phyloP scores from a whole-genome alignment of 2,329 filamentous ascomycete genomes.

The Colletotrichum spaethianum region DNA sequence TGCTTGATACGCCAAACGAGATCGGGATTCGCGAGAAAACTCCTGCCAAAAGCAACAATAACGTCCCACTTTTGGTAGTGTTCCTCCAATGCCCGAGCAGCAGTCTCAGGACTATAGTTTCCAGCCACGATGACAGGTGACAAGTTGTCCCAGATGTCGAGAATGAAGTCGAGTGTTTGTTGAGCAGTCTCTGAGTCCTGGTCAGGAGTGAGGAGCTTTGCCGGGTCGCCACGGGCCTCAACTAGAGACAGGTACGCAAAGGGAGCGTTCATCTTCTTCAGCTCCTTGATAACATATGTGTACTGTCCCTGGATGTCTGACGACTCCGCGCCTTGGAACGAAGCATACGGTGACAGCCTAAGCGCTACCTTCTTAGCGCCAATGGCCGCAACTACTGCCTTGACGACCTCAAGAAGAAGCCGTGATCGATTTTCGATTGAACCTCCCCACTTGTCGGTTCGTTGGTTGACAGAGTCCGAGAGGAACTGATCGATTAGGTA shows the following conservation, averaged over 20 bases:
- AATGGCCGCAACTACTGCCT: constrained; percentile 44
- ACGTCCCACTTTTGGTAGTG: constrained; percentile 49
- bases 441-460: constrained; percentile 67
- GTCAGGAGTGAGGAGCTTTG: constrained; percentile 51
- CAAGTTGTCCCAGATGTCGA: constrained; percentile 48
- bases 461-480: constrained; percentile 52
- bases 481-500: constrained; percentile 74
- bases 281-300: constrained; percentile 46
- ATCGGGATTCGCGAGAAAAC: constrained; percentile 49
- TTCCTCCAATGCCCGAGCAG: constrained; percentile 43
- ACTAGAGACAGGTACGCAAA: constrained; percentile 49
- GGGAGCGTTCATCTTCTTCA: constrained; percentile 46
- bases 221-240: constrained; percentile 47
- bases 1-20: constrained; percentile 47
- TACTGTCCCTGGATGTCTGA: constrained; percentile 43
- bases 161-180: constrained; percentile 48
- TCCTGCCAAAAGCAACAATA: constrained; percentile 48
- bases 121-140: constrained; percentile 48
- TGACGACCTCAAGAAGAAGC: constrained; percentile 61
- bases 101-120: constrained; percentile 43
- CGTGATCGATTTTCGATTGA: constrained; percentile 63
- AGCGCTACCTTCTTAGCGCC: constrained; percentile 56
- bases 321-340: constrained; percentile 45
- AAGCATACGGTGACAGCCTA: constrained; percentile 52
- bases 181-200: constrained; percentile 50